Evolutionary conservation across 148 eudicot genomes (phyloP).

Genomic region (Silene uniflora): DNA sequence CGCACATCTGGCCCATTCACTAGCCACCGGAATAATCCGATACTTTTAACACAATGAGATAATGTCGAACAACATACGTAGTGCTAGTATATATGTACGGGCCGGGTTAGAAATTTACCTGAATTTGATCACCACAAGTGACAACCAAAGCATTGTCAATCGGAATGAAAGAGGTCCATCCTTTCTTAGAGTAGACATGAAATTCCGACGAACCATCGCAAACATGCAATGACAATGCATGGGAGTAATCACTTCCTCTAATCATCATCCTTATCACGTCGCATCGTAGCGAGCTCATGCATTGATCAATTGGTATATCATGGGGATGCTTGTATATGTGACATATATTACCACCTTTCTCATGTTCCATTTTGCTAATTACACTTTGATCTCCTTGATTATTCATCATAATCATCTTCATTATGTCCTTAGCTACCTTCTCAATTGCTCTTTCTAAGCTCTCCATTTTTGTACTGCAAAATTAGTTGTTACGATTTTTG

Average conservation of each 20-base stretch:
- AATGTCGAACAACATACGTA: no score
- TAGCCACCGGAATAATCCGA: no score
- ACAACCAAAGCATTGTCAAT: slow-evolving; percentile 45
- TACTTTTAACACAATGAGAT: no score
- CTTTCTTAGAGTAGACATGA: slow-evolving; percentile 89
- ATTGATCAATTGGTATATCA: slow-evolving; percentile 27
- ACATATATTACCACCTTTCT: slow-evolving; percentile 35
- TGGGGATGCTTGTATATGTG: slow-evolving; percentile 53
- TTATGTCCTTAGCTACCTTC: slow-evolving; percentile 35
- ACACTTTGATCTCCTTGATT: not conserved
- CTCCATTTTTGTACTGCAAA: slow-evolving; percentile 55
- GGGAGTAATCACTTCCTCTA: slow-evolving; percentile 64
- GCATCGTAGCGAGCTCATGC: slow-evolving; percentile 46
- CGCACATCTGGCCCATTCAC: no score
- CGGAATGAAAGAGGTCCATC: slow-evolving; percentile 76
- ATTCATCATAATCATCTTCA: slow-evolving; percentile 22
- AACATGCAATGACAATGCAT: slow-evolving; percentile 62
- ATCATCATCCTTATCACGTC: slow-evolving; percentile 80
- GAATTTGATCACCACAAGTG: slow-evolving; percentile 77
- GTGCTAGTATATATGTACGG: no score
- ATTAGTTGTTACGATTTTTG: no score
- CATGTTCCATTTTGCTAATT: not conserved
- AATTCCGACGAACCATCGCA: slow-evolving; percentile 64
- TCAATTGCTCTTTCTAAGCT: slow-evolving; percentile 39
- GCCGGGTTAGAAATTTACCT: slow-evolving; percentile 39